These are phyloP conservation scores for Euphorbia celastroides DNA, from an alignment of 441 rosid genomes.

Conservation along the genomic window DNA sequence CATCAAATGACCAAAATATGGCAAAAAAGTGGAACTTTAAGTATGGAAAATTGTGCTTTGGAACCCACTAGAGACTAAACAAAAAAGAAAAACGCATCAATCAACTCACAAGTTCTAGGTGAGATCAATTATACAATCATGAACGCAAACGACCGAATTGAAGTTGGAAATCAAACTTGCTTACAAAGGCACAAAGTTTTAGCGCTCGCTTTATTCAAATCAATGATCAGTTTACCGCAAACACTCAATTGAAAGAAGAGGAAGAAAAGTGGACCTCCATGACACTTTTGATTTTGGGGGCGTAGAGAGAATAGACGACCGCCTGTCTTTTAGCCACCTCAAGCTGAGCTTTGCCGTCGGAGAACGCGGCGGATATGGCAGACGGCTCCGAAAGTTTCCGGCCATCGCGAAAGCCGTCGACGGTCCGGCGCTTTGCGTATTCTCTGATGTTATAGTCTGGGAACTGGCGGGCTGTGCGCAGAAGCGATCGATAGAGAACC, in stretches of 20 bases:
- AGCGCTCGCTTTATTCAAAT: neutral
- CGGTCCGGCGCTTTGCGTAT: slow-evolving; percentile 61
- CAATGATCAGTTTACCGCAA: neutral
- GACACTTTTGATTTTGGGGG: slow-evolving; percentile 64
- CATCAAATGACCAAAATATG: neutral
- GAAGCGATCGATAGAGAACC: slow-evolving; percentile 55
- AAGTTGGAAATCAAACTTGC: neutral
- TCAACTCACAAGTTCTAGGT: neutral
- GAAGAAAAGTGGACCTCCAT: slow-evolving; percentile 41
- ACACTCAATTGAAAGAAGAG: neutral
- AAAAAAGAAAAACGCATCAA: neutral
- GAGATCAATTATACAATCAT: neutral
- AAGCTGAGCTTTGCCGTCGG: slow-evolving; percentile 55
- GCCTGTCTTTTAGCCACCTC: slow-evolving; percentile 58
- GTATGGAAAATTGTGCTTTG: neutral
- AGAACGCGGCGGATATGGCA: slow-evolving; percentile 41
- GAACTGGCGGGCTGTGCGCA: slow-evolving; percentile 63
- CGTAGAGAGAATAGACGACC: slow-evolving; percentile 59
- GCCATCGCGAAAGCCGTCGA: slow-evolving; percentile 58
- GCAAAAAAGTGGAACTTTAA: neutral
- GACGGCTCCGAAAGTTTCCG: slow-evolving; percentile 38
- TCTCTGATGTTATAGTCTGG: slow-evolving; percentile 77
- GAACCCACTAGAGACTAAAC: neutral
- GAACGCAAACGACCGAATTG: neutral
- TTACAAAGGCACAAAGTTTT: no score